Conservation (phyloP, 108 stramenopile genomes). For the Epithemia pelagica region DNA sequence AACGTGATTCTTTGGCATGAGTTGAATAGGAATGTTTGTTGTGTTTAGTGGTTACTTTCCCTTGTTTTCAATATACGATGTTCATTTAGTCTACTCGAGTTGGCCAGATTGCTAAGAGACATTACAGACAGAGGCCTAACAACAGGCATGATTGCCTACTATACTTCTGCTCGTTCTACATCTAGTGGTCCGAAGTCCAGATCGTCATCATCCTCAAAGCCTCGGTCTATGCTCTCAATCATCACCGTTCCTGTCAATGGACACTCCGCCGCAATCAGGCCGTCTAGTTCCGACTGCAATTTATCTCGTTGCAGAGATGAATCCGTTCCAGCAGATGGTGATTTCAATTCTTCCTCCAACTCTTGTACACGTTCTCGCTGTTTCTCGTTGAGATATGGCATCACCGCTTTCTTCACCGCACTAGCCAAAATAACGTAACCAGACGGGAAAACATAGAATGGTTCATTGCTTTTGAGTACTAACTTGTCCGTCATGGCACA, state of each 20-base stretch:
- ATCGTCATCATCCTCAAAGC: slow-evolving; percentile 31
- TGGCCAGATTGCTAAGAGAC: too few species aligned
- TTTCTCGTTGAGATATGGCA: slow-evolving; percentile 61
- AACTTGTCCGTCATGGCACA: slow-evolving; percentile 75
- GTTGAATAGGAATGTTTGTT: too few species aligned
- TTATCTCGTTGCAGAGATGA: slow-evolving; percentile 19
- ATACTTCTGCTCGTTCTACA: neutral
- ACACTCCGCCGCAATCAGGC: slow-evolving; percentile 84
- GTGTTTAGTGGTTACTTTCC: too few species aligned
- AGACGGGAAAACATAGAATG: slow-evolving; percentile 84
- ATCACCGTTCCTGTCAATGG: slow-evolving; percentile 75
- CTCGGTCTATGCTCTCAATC: slow-evolving; percentile 67
- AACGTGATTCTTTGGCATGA: too few species aligned
- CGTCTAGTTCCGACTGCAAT: slow-evolving; percentile 57
- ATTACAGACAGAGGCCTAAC: too few species aligned
- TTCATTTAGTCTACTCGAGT: too few species aligned
- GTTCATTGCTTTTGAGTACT: slow-evolving; percentile 54
- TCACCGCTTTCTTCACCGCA: slow-evolving; percentile 59
- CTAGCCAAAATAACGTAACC: slow-evolving; percentile 73
- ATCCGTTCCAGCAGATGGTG: slow-evolving; percentile 19
- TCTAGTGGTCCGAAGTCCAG: neutral
- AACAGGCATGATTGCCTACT: too few species aligned
- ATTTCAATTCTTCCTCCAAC: slow-evolving; percentile 46
- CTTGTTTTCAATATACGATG: too few species aligned
- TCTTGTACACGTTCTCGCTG: slow-evolving; percentile 48